Conservation (phyloP, 2,329 filamentous ascomycete genomes). For the Pseudopyrenochaeta lycopersici region DNA sequence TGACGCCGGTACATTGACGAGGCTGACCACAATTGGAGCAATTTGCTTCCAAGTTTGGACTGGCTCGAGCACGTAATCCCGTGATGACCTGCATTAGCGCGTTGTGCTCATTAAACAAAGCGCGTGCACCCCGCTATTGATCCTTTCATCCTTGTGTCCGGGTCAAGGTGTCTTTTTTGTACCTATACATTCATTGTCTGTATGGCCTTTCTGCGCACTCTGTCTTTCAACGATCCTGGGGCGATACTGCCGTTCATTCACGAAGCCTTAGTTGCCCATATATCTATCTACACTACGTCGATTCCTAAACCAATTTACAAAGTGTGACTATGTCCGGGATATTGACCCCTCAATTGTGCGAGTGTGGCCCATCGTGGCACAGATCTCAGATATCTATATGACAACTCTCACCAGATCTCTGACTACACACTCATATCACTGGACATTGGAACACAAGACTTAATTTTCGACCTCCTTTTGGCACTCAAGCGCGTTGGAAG, state of each 20-base stretch:
- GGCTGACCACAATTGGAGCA: background rate
- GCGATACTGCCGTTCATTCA: too few species aligned
- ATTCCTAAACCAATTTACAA: background rate
- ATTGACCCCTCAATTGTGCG: background rate
- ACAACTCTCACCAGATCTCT: background rate
- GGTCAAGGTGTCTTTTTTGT: background rate
- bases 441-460: background rate
- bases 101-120: constrained; percentile 12
- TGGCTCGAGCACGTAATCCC: constrained; percentile 26
- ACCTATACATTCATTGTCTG: background rate
- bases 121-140: constrained; percentile 18
- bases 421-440: background rate
- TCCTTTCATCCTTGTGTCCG: constrained; percentile 10
- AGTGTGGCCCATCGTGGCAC: background rate
- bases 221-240: background rate
- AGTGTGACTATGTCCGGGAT: constrained; percentile 7
- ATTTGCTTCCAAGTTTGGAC: background rate
- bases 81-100: constrained; percentile 41
- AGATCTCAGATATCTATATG: background rate
- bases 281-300: background rate
- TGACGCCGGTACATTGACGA: background rate
- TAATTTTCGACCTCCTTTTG: background rate
- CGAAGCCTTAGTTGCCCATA: background rate
- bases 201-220: background rate
- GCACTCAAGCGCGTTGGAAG: background rate